These are phyloP conservation scores for Paralagenidium karlingii DNA, from an alignment of 352 stramenopile genomes.

Conservation along the genomic window DNA sequence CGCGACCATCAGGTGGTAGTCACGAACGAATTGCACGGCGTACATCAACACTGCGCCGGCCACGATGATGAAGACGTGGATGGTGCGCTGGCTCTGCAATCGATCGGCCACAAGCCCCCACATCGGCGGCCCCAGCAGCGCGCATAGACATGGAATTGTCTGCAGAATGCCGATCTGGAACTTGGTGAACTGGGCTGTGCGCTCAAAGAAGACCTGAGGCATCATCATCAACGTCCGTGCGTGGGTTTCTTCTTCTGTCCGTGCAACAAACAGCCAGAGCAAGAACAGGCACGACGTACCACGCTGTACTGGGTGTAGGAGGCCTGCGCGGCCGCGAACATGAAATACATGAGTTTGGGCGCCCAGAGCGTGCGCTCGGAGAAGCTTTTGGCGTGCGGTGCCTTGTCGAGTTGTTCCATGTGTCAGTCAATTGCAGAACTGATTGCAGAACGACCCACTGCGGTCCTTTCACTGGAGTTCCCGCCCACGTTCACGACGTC, in stretches of 20 bases:
- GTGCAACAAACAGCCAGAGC: no score
- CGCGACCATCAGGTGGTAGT: constrained; percentile 34
- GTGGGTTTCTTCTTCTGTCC: no score
- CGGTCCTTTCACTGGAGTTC: no score
- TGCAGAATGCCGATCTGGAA: constrained; percentile 67
- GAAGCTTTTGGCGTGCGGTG: no score
- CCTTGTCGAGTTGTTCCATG: constrained; percentile 3
- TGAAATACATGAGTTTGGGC: constrained; percentile 69
- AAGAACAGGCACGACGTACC: no score
- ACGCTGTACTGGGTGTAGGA: constrained; percentile 62
- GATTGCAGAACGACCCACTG: no score
- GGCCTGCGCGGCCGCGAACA: constrained; percentile 48
- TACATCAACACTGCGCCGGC: constrained; percentile 46
- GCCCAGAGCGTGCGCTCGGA: no score
- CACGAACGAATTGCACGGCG: constrained; percentile 33
- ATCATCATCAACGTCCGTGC: no score
- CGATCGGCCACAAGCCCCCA: constrained; percentile 60
- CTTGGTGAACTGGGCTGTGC: constrained; percentile 52
- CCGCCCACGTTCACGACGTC: no score
- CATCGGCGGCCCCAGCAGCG: constrained; percentile 48
- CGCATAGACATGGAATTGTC: constrained; percentile 43
- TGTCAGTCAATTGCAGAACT: no score
- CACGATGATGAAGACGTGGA: constrained; percentile 52
- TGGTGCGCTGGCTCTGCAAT: constrained; percentile 39
- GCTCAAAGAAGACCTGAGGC: constrained; percentile 49